Base-by-base conservation (phyloP, 2,329 filamentous ascomycete genomes). In the Sordariomycetes sp. region DNA sequence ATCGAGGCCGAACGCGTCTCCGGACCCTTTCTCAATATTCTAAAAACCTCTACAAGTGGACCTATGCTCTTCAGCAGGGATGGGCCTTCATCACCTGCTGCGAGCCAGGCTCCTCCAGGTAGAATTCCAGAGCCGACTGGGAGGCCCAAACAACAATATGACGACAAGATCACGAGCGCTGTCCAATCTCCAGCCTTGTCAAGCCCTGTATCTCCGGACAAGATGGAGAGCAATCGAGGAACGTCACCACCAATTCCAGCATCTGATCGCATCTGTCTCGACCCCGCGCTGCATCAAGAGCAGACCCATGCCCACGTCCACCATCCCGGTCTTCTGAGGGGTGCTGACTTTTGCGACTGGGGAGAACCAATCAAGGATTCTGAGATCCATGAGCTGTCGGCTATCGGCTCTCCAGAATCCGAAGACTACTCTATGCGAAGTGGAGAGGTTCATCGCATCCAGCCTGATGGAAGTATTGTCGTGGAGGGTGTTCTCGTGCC, bases 41-140 rank as follows among this genome's bases (percentile, higher is more conserved):
- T 51, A 16, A 54, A 55, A 35, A 34, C 46, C 7, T 37, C 40
- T 9, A 31, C 39, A 9, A 44, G 38, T 8, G 35, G 38, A 6
- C 36, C 41, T 4, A 38, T 38, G 17, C n/a, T 46, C 14, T 27
- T 46, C 9, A 42, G 47, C 20, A 47, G 41, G 34, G 40, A 49
- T 19, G 25, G 34, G 3, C 42, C 48, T 8, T 35, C 32, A 5
- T 39, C 47, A 8, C 46, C 47, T 3, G 19, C 42, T 3, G 30
- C 51, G 7, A 44, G 39, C n/a, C 21, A 35, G 27, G 30, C 30
- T 28, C 25, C 14, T 25, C 32, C 17, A 19, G 23, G n/a, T n/a
- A 17, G 20, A 12, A 12, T 12, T 32, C 20, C 11, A 32, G 2
- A 17, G 17, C 16, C 6, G n/a, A 5, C n/a, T 21, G 10, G 30